These are phyloP conservation scores for Trypanosoma scelopori DNA, from an alignment of 208 protist genomes.

Conservation along the genomic window DNA sequence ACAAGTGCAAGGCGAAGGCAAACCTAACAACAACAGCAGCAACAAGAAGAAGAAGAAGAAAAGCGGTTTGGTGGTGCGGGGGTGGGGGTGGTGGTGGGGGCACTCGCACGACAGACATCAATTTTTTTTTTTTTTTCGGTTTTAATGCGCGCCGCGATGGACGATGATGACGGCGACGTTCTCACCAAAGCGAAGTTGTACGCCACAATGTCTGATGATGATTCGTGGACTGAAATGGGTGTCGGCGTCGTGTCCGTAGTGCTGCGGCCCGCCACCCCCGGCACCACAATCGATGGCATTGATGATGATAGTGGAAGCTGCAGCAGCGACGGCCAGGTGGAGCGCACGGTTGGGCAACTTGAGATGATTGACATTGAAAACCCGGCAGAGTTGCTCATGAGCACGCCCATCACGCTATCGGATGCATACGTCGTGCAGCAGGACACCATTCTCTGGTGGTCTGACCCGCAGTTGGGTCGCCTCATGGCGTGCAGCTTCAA, in stretches of 20 bases:
- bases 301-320: constrained; percentile 15
- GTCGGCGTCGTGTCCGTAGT: constrained; percentile 53
- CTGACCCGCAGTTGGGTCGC: constrained; percentile 55
- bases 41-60: too few relatives aligned
- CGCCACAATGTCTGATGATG: constrained; percentile 41
- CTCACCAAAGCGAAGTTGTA: constrained; percentile 81
- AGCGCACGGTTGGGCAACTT: constrained; percentile 34
- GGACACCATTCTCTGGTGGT: constrained; percentile 74
- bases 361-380: constrained; percentile 57
- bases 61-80: too few relatives aligned
- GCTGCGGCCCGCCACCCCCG: constrained; percentile 8
- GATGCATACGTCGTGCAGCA: constrained; percentile 73
- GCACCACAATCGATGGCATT: constrained; percentile 13
- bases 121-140: too few relatives aligned
- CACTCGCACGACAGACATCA: too few relatives aligned
- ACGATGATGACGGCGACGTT: constrained; percentile 28
- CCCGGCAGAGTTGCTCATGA: constrained; percentile 57
- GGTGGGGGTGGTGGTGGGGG: too few relatives aligned
- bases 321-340: constrained; percentile 15
- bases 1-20: not conserved
- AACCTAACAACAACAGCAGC: not conserved
- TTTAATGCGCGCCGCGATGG: not conserved
- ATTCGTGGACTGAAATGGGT: constrained; percentile 68
- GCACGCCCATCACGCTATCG: constrained; percentile 51
- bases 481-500: constrained; percentile 80